Evolutionary conservation across 2,329 filamentous ascomycete species (phyloP).

Genomic region (Mariannaea sp.): DNA sequence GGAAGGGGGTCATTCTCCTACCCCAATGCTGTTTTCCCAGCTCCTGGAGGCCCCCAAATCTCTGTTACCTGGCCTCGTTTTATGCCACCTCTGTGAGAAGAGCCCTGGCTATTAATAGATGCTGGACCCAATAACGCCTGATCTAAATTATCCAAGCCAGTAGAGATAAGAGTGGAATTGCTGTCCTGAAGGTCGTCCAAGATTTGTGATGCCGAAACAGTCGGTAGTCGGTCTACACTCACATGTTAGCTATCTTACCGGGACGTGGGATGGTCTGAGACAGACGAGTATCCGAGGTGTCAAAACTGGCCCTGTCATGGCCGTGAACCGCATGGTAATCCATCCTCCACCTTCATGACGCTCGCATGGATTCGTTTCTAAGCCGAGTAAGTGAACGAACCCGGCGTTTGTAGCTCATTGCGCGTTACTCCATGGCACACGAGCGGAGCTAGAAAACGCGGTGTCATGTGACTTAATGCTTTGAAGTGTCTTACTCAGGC

Average conservation of each 20-base stretch:
- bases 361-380: constrained; percentile 23
- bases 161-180: constrained; percentile 57
- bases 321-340: constrained; percentile 65
- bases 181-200: constrained; percentile 63
- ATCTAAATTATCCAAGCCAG: constrained; percentile 61
- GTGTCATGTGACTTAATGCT: constrained; percentile 35
- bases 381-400: constrained; percentile 19
- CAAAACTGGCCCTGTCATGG: constrained; percentile 65
- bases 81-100: constrained; percentile 58
- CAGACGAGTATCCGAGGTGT: constrained; percentile 57
- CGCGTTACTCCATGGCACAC: constrained; percentile 5
- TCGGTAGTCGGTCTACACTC: constrained; percentile 72
- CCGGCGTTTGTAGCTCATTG: constrained; percentile 24
- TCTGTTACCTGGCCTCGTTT: constrained; percentile 80
- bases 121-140: constrained; percentile 42
- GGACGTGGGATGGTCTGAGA: constrained; percentile 26
- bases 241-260: constrained; percentile 21
- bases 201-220: constrained; percentile 75
- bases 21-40: constrained; percentile 84
- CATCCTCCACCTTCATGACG: constrained; percentile 48
- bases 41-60: constrained; percentile 84
- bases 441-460: constrained; percentile 8
- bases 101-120: constrained; percentile 20
- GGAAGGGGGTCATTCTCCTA: constrained; percentile 48
- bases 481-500: too few relatives aligned